These are phyloP conservation scores for Alternaria sp. DNA, from an alignment of 2,329 filamentous ascomycete genomes.

Conservation along the genomic window DNA sequence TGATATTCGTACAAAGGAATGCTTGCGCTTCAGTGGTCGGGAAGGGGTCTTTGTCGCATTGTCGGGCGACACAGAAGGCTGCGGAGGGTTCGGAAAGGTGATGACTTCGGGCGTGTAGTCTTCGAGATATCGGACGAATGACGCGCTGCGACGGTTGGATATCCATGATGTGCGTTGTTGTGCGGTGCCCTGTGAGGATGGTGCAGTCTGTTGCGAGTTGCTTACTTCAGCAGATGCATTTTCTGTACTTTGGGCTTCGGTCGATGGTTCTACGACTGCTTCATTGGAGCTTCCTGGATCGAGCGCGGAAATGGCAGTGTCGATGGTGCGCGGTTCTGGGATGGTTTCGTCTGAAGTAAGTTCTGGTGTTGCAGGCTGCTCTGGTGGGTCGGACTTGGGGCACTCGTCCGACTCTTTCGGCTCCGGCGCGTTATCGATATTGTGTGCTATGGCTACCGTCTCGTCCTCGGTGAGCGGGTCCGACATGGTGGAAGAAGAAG, in stretches of 20 bases:
- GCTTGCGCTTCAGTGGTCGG: conserved; percentile 50
- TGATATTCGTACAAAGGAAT: conserved; percentile 75
- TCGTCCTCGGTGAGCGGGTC: conserved; percentile 47
- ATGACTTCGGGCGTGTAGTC: conserved; percentile 45
- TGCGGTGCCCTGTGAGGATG: conserved; percentile 43
- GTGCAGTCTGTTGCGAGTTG: conserved; percentile 43
- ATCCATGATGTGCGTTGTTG: conserved; percentile 53
- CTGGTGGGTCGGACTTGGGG: conserved; percentile 30
- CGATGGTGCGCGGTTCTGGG: conserved; percentile 22
- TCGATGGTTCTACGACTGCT: conserved; percentile 31
- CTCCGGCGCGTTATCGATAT: conserved; percentile 32
- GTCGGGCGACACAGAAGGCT: conserved; percentile 54
- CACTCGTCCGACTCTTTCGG: conserved; percentile 25
- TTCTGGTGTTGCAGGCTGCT: conserved; percentile 32
- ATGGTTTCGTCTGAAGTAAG: conserved; percentile 30
- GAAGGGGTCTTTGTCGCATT: conserved; percentile 54
- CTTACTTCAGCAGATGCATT: conserved; percentile 37
- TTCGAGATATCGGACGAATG: conserved; percentile 49
- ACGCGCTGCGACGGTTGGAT: conserved; percentile 57
- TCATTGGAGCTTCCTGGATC: conserved; percentile 33
- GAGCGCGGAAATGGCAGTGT: conserved; percentile 17
- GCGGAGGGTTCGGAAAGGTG: conserved; percentile 37
- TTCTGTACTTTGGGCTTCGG: conserved; percentile 34
- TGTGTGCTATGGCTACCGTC: conserved; percentile 24
- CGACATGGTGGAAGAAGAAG: conserved; percentile 49